Base-by-base conservation (phyloP, 371 early-diverging fungal genomes). In the Polyrhizophydium stewartii region DNA sequence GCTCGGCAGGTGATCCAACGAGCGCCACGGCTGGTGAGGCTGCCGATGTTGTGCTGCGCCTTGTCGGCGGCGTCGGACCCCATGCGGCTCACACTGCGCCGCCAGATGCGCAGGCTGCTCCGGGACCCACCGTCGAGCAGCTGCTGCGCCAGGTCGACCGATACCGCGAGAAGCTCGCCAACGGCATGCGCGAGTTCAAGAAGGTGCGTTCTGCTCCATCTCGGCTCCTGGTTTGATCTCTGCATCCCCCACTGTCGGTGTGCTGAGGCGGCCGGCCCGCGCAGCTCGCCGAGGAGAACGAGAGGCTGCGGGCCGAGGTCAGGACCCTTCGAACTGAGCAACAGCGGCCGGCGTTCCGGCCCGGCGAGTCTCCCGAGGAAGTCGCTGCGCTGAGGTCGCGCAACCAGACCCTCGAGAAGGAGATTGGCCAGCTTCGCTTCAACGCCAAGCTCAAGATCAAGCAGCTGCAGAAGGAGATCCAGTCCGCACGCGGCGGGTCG, bases 371-470 rank as follows among this genome's bases (percentile, higher is more conserved):
- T 5, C 53, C 53, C 13, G 53, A 53, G n/a, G 53, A 53, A 5
- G 21, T 53, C 5, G 53, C 53, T 53, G 30, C 25, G 9, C 53
- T 53, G 21, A 3, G 53, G 5, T 6, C 27, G 6, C 3, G n/a
- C 3, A 53, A 3, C 35, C 53, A 53, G 53, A 35, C 35, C 9
- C 53, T 53, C 24, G 53, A 53, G 25, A 53, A 53, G 24, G 53
- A 53, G 35, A 6, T 53, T 35, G 53, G 12, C 5, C 53, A 53
- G 35, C 32, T 53, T 3, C 53, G 53, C 6, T 53, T 53, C 53
- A 53, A 53, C n/a, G 53, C 53, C 53, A 53, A 53, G 35, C 53
- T 53, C 30, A 53, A 53, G 32, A 53, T 53, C 53, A 53, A 53
- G 53, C 53, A 53, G 35, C 24, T 53, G 24, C 53, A 53, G 24